Percentiles rank a stretch among this genome's conserved stretches.
phyloP scores from a whole-genome alignment of 805 yeast genomes.

The Scheffersomyces stipitis region DNA sequence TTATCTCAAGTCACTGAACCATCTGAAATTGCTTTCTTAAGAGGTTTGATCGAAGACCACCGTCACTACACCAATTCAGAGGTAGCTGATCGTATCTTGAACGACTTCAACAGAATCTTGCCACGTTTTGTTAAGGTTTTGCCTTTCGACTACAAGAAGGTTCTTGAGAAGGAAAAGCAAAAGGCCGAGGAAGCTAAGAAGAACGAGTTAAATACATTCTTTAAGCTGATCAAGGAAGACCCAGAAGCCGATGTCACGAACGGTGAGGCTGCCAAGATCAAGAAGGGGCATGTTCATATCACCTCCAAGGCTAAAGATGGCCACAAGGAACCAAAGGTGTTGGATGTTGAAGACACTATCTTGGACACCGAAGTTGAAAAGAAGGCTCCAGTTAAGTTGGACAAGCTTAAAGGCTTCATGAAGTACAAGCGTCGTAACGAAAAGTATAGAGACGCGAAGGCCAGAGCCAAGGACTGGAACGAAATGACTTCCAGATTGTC shows the following conservation, averaged over 20 bases:
- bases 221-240: conserved; percentile 74
- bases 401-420: conserved; percentile 88
- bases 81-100: conserved; percentile 78
- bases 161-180: conserved; percentile 73
- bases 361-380: conserved; percentile 64
- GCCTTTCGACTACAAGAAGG: conserved; percentile 89
- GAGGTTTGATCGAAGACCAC: conserved; percentile 93
- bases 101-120: conserved; percentile 83
- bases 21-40: conserved; percentile 87
- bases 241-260: conserved; percentile 85
- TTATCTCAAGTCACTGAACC: conserved; percentile 78
- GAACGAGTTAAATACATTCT: conserved; percentile 63
- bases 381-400: conserved; percentile 62
- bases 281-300: conserved; percentile 46
- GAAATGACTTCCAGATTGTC: conserved; percentile 80
- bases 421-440: conserved; percentile 89
- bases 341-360: conserved; percentile 88
- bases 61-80: conserved; percentile 92
- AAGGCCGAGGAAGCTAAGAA: conserved; percentile 63
- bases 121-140: conserved; percentile 91
- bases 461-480: conserved; percentile 87
- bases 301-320: conserved; percentile 24
- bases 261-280: conserved; percentile 72
- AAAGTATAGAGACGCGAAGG: conserved; percentile 73
- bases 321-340: conserved; percentile 72